Conservation (phyloP, 331 rosid species). For the Acacia pycnantha region DNA sequence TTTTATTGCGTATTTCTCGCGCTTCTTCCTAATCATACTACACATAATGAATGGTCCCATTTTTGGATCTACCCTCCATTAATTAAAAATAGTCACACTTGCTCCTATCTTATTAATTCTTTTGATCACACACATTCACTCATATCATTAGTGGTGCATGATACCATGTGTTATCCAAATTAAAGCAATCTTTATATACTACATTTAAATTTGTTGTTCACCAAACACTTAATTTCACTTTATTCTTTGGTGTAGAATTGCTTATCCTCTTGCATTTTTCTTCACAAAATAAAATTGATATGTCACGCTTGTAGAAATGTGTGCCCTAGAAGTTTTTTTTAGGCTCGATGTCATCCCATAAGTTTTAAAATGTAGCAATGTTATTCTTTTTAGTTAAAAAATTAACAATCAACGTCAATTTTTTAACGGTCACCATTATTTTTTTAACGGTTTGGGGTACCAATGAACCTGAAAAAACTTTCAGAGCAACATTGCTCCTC, state of each 20-base stretch:
- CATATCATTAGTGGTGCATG: background rate
- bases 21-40: conserved; percentile 23
- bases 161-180: background rate
- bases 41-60: conserved; percentile 34
- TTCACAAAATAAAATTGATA: background rate
- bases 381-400: no score
- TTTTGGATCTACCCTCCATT: background rate
- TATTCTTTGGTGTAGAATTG: background rate
- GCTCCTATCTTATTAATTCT: background rate
- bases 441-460: no score
- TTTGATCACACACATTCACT: background rate
- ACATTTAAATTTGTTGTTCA: background rate
- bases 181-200: background rate
- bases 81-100: background rate
- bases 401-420: no score
- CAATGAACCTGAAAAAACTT: no score
- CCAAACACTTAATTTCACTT: background rate
- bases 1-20: background rate
- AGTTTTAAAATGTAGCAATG: no score
- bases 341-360: no score
- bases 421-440: no score
- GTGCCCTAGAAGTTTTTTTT: no score
- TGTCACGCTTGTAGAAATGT: no score
- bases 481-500: no score
- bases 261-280: background rate